These are phyloP conservation scores for Avena sativa DNA, from an alignment of 176 grass and related monocot species.

Conservation along the genomic window DNA sequence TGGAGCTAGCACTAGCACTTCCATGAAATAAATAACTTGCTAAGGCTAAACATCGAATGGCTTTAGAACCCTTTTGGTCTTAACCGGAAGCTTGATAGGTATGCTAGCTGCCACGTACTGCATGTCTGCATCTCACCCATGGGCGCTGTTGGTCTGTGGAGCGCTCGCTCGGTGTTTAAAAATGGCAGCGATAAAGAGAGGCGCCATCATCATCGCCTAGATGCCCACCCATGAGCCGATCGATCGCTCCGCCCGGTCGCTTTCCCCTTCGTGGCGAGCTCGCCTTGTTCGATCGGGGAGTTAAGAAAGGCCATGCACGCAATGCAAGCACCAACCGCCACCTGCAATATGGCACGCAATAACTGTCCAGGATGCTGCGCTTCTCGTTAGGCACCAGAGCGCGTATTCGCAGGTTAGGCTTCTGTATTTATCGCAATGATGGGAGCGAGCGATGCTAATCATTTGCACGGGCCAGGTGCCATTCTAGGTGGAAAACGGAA, in stretches of 20 bases:
- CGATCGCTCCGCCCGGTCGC: conserved; percentile 1
- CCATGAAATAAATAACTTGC: neutral
- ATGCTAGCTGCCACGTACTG: too few species aligned
- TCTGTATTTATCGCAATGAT: conserved; percentile 23
- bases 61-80: too few species aligned
- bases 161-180: neutral
- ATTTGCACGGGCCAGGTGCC: neutral
- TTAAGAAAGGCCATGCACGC: neutral
- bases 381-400: neutral
- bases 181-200: conserved; percentile 13
- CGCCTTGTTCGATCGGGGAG: neutral
- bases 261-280: conserved; percentile 17
- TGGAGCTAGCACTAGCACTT: neutral
- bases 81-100: too few species aligned
- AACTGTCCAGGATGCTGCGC: neutral
- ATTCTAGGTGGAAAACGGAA: neutral
- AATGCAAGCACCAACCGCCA: conserved; percentile 33
- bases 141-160: neutral
- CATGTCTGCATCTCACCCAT: too few species aligned
- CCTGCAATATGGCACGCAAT: conserved; percentile 32
- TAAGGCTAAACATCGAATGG: too few species aligned
- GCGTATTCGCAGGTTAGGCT: neutral
- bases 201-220: neutral
- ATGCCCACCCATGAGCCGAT: neutral
- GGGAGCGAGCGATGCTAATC: neutral